A percentile compares a stretch with the other conserved stretches of the same genome.
Conservation (phyloP, 805 yeast species). For the Schwanniomyces sp. region DNA sequence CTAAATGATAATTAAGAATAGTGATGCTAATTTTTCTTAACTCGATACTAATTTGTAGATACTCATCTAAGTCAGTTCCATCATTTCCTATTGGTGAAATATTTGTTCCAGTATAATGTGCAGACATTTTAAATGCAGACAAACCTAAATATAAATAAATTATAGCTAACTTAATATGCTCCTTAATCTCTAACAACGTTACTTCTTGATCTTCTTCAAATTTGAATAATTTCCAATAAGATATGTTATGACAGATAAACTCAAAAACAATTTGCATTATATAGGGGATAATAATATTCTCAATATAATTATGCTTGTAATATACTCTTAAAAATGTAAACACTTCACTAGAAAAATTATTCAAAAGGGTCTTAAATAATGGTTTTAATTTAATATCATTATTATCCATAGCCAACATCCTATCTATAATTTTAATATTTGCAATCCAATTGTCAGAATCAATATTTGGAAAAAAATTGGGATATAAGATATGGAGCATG, state of each 20-base stretch:
- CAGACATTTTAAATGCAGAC: conserved; percentile 11
- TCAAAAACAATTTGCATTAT: conserved; percentile 31
- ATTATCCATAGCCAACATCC: conserved; percentile 12
- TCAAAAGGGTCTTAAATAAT: conserved; percentile 18
- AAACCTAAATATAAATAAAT: conserved; percentile 24
- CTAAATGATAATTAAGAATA: conserved; percentile 39
- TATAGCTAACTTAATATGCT: conserved; percentile 21
- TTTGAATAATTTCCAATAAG: conserved; percentile 8
- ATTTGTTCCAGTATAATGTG: conserved; percentile 3
- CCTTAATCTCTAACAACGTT: conserved; percentile 6
- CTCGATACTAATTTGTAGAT: conserved; percentile 28
- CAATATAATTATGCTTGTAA: conserved; percentile 25
- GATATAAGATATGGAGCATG: conserved; percentile 43
- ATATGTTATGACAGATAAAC: conserved; percentile 17
- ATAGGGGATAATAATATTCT: conserved; percentile 26
- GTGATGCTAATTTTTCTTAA: conserved; percentile 35
- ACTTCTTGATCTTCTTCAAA: conserved; percentile 7
- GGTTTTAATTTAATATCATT: conserved; percentile 15
- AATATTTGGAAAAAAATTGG: conserved; percentile 42
- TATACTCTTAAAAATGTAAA: conserved; percentile 28
- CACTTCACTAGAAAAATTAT: conserved; percentile 14
- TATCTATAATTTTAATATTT: conserved; percentile 13
- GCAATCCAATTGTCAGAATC: conserved; percentile 44
- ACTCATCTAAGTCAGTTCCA: conserved; percentile 17
- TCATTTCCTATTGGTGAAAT: conserved; percentile 8